Evolutionary conservation across 2,329 filamentous ascomycete species (phyloP).

Genomic region (Fusarium stilboides): DNA sequence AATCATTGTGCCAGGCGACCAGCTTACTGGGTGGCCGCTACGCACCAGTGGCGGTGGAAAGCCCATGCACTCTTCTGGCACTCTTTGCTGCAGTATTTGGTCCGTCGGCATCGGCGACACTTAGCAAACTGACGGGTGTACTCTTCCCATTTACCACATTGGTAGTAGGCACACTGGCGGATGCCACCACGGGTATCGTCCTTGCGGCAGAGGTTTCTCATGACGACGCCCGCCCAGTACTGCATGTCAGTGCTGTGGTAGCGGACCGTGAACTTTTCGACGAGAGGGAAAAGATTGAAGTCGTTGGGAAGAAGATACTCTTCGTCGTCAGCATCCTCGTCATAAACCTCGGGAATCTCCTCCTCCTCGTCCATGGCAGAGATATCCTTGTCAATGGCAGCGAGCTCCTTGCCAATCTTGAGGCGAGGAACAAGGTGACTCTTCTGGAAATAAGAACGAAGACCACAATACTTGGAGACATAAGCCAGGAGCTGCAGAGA

Average conservation of each 20-base stretch:
- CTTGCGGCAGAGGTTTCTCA: constrained; percentile 98
- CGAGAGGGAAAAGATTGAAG: constrained; percentile 97
- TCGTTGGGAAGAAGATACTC: constrained; percentile 95
- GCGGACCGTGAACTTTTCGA: constrained; percentile 97
- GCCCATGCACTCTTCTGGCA: constrained; percentile 99
- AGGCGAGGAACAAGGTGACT: constrained; percentile 94
- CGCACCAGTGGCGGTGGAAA: constrained; percentile 98
- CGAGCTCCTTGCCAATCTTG: constrained; percentile 88
- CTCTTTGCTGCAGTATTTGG: constrained; percentile 99
- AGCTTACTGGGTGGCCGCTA: constrained; percentile 74
- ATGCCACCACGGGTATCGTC: constrained; percentile 96
- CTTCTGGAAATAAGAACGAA: constrained; percentile 94
- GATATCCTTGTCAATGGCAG: constrained; percentile 73
- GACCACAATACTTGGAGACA: constrained; percentile 98
- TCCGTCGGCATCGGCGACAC: constrained; percentile 93
- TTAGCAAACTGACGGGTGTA: constrained; percentile 98
- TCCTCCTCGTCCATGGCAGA: constrained; percentile 61
- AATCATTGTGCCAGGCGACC: constrained; percentile 29
- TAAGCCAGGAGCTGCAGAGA: constrained; percentile 96
- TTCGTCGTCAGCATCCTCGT: constrained; percentile 77
- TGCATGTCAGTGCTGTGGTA: constrained; percentile 98
- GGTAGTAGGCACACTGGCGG: constrained; percentile 96
- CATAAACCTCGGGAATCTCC: constrained; percentile 56
- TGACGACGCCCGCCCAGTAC: constrained; percentile 99
- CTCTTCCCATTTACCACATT: constrained; percentile 99